Percentiles rank a stretch among this genome's conserved stretches.
These are phyloP conservation scores for Citrus medica DNA, from an alignment of 345 rosid genomes.

Conservation along the genomic window DNA sequence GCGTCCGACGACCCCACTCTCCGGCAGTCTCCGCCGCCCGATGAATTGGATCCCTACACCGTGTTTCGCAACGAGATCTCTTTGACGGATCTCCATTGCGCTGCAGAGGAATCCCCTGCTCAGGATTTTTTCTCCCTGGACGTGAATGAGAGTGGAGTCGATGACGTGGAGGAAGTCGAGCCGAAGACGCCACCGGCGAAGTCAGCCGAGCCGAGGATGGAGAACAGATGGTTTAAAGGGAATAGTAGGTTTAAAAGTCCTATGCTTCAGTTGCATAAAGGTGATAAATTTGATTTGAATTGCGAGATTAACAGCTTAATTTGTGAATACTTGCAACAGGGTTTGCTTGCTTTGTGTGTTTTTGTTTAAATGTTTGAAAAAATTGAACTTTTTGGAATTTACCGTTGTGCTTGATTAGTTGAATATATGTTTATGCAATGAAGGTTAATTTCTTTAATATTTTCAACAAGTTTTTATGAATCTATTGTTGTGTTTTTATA, in stretches of 20 bases:
- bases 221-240: constrained; percentile 72
- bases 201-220: constrained; percentile 38
- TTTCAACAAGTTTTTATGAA: neutral
- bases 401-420: neutral
- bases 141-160: constrained; percentile 25
- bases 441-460: neutral
- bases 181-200: constrained; percentile 13
- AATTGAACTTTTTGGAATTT: neutral
- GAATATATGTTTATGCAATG: neutral
- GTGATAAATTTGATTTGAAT: constrained; percentile 17
- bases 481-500: neutral
- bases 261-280: constrained; percentile 94
- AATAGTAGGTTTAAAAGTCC: constrained; percentile 66
- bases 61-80: constrained; percentile 81
- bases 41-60: constrained; percentile 40
- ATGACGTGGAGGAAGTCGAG: constrained; percentile 25
- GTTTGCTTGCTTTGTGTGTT: neutral
- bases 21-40: constrained; percentile 16
- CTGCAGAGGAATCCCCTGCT: constrained; percentile 34
- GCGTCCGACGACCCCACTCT: constrained; percentile 9
- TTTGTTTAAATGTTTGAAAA: neutral
- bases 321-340: neutral
- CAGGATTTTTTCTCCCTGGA: constrained; percentile 75
- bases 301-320: neutral
- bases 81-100: constrained; percentile 18